These are phyloP conservation scores for Thelephora aurantiotincta DNA, from an alignment of 768 basidiomycete species.

Conservation along the genomic window DNA sequence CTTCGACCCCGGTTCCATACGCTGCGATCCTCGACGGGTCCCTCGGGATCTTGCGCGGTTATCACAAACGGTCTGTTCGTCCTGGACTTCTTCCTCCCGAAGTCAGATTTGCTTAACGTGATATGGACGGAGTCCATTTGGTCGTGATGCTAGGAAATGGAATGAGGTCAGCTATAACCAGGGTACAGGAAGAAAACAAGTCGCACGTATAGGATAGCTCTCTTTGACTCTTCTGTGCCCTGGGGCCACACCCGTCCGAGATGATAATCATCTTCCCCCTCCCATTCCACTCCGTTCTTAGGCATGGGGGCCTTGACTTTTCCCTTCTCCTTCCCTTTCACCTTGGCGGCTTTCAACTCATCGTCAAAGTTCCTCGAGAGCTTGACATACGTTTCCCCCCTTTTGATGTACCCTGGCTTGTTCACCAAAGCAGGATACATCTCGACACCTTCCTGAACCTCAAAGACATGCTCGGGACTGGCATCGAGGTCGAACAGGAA, in stretches of 20 bases:
- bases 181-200: background rate
- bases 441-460: constrained; percentile 34
- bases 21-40: constrained; percentile 3
- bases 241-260: constrained; percentile 44
- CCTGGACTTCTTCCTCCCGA: constrained; percentile 39
- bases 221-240: constrained; percentile 20
- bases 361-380: constrained; percentile 12
- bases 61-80: constrained; percentile 55
- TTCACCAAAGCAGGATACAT: constrained; percentile 20
- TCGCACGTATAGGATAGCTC: constrained; percentile 53
- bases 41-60: constrained; percentile 20
- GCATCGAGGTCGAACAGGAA: constrained; percentile 36
- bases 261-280: constrained; percentile 53
- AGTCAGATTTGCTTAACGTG: constrained; percentile 37
- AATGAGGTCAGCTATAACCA: background rate
- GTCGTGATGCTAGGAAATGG: constrained; percentile 34
- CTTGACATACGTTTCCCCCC: constrained; percentile 11
- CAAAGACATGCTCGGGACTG: constrained; percentile 41
- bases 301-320: constrained; percentile 17
- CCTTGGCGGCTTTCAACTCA: constrained; percentile 4
- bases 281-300: constrained; percentile 48
- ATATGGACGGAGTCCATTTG: constrained; percentile 43
- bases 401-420: constrained; percentile 38
- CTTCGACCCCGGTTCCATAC: background rate
- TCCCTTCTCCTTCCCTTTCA: constrained; percentile 8